Conservation (phyloP, 805 yeast species). For the Cyberlindnera euphorbiae region DNA sequence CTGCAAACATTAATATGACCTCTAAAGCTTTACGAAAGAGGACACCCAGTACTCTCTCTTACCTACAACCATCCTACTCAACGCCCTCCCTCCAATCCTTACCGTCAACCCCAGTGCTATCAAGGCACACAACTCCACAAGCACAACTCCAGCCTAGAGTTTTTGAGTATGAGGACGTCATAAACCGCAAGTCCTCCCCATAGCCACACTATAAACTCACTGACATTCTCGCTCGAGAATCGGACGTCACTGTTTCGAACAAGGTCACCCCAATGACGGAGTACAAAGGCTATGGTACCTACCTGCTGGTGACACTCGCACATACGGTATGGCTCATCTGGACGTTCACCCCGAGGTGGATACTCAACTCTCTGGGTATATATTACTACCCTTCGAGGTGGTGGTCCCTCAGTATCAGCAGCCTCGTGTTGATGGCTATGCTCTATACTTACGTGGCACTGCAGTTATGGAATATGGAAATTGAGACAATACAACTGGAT, state of each 20-base stretch:
- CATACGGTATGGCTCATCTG: constrained; percentile 59
- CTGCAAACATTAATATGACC: no score
- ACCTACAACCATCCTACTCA: constrained; percentile 7
- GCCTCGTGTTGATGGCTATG: constrained; percentile 66
- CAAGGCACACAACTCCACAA: background rate
- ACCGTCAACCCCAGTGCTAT: constrained; percentile 3
- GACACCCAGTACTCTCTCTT: background rate
- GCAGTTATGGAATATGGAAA: constrained; percentile 71
- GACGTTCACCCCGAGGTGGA: constrained; percentile 66
- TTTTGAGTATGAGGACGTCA: constrained; percentile 21
- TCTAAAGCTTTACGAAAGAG: no score
- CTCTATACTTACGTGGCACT: constrained; percentile 66
- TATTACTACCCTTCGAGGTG: constrained; percentile 82
- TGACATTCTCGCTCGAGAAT: constrained; percentile 57
- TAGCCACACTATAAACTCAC: constrained; percentile 26
- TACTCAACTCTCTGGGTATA: constrained; percentile 49
- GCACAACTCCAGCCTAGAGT: background rate
- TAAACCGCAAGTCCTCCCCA: constrained; percentile 10
- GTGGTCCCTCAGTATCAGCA: constrained; percentile 85
- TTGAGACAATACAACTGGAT: constrained; percentile 53
- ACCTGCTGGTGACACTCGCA: constrained; percentile 57
- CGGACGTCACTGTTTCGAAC: constrained; percentile 60
- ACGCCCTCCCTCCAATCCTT: constrained; percentile 5
- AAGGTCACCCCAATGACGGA: constrained; percentile 60
- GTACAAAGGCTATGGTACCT: constrained; percentile 83